These are phyloP conservation scores for Penicillium verrucosum DNA, from an alignment of 2,329 filamentous ascomycete species.

Conservation along the genomic window DNA sequence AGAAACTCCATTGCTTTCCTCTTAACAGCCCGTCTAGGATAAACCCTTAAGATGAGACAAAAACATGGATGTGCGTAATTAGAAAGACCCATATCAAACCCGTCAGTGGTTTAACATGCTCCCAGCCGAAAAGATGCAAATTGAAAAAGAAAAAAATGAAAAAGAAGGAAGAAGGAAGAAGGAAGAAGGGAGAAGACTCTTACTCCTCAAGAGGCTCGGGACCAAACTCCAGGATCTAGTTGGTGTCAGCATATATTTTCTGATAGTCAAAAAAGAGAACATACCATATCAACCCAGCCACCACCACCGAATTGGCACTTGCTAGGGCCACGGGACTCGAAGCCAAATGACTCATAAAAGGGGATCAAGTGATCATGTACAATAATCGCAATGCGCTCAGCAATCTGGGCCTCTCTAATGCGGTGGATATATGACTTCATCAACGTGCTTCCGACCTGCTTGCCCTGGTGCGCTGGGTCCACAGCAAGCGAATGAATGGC, in stretches of 20 bases:
- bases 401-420: constrained; percentile 66
- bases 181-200: not conserved
- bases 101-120: constrained; percentile 11
- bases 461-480: constrained; percentile 68
- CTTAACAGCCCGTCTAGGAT: constrained; percentile 19
- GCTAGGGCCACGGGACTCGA: constrained; percentile 66
- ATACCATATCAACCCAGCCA: constrained; percentile 78
- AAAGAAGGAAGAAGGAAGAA: not conserved
- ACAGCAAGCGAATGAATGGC: constrained; percentile 81
- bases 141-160: not conserved
- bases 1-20: constrained; percentile 38
- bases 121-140: constrained; percentile 23
- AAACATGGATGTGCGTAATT: constrained; percentile 20
- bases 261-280: constrained; percentile 17
- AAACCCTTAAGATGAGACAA: constrained; percentile 17
- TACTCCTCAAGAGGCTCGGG: constrained; percentile 19
- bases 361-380: constrained; percentile 69
- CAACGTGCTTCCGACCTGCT: constrained; percentile 69
- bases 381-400: constrained; percentile 71
- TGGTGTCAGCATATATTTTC: constrained; percentile 10
- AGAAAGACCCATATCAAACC: constrained; percentile 11
- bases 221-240: constrained; percentile 31
- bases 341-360: constrained; percentile 77
- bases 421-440: constrained; percentile 75
- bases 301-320: constrained; percentile 71